Conservation (phyloP, 352 stramenopile genomes). For the Phytophthora lateralis region DNA sequence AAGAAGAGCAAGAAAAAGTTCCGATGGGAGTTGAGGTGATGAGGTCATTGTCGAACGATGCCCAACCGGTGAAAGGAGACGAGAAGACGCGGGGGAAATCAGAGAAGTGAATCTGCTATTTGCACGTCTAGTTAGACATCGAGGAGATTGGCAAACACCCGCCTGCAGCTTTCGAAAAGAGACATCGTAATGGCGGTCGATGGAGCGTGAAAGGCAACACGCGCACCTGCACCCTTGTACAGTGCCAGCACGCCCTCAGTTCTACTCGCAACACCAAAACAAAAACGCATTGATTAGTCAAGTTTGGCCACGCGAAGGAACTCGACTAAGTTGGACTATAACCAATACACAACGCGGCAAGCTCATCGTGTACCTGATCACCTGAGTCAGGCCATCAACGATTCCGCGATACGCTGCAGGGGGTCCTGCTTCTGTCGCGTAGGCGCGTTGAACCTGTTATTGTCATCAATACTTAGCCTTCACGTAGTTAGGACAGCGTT, state of each 20-base stretch:
- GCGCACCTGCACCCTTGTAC: slow-evolving; percentile 94
- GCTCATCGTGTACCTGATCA: slow-evolving; percentile 49
- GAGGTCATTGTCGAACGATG: slow-evolving; percentile 33
- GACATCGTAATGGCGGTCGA: slow-evolving; percentile 98
- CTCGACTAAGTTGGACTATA: slow-evolving; percentile 4
- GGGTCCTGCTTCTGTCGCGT: slow-evolving; percentile 37
- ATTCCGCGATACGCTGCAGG: slow-evolving; percentile 63
- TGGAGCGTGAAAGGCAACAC: slow-evolving; percentile 95
- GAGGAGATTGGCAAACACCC: slow-evolving; percentile 56
- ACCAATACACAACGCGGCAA: slow-evolving; percentile 1
- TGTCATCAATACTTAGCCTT: slow-evolving; percentile 4
- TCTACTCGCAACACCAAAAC: slow-evolving; percentile 34
- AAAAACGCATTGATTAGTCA: slow-evolving; percentile 15
- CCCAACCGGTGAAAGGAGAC: slow-evolving; percentile 27
- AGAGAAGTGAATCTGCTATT: slow-evolving; percentile 20
- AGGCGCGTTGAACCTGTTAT: slow-evolving; percentile 52
- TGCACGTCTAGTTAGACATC: slow-evolving; percentile 33
- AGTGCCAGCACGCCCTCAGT: slow-evolving; percentile 90
- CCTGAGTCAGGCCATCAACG: slow-evolving; percentile 87
- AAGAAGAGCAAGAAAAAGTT: slow-evolving; percentile 38
- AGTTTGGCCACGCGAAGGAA: background rate
- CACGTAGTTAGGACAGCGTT: background rate
- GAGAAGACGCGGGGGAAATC: background rate
- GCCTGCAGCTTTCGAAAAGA: slow-evolving; percentile 92
- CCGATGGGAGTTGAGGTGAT: slow-evolving; percentile 29